Evolutionary conservation across 1,284 basidiomycete species (phyloP).

Genomic region (Ceratorhiza oryzae-sativae): DNA sequence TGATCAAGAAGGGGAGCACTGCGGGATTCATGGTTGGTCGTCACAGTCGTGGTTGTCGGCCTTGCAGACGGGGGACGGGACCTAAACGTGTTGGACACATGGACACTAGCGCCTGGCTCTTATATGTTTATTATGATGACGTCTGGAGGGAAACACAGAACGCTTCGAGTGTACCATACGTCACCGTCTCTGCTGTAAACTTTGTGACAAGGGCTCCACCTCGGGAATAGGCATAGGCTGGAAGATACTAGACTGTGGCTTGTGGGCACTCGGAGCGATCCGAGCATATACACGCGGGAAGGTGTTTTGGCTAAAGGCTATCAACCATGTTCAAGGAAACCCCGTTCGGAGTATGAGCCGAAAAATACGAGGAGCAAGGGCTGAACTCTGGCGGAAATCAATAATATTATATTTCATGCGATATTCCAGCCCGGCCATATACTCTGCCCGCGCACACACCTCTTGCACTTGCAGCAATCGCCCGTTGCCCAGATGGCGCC

Average conservation of each 20-base stretch:
- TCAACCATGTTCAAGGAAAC: too few species aligned
- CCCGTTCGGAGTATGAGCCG: too few species aligned
- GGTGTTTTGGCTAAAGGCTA: background rate
- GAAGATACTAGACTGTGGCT: background rate
- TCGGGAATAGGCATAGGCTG: background rate
- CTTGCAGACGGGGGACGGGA: constrained; percentile 24
- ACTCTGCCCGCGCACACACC: too few species aligned
- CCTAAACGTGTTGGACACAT: constrained; percentile 25
- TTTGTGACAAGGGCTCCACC: background rate
- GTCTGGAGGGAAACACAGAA: background rate
- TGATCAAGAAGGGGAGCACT: constrained; percentile 24
- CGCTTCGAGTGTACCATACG: background rate
- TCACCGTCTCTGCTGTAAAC: background rate
- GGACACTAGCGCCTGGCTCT: constrained; percentile 18
- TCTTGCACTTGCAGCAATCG: too few species aligned
- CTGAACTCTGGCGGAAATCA: too few species aligned
- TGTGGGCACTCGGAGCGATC: background rate
- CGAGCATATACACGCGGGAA: background rate
- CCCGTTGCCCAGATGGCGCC: too few species aligned
- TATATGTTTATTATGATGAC: constrained; percentile 18
- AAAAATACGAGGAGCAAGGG: too few species aligned
- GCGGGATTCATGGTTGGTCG: constrained; percentile 29
- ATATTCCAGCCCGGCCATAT: too few species aligned
- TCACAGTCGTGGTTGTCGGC: constrained; percentile 20
- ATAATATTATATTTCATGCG: too few species aligned